Evolutionary conservation across 306 rosid species (phyloP), one percentile per base, ranked within the genome.

Genomic region (Elaeagnus macrophylla): DNA sequence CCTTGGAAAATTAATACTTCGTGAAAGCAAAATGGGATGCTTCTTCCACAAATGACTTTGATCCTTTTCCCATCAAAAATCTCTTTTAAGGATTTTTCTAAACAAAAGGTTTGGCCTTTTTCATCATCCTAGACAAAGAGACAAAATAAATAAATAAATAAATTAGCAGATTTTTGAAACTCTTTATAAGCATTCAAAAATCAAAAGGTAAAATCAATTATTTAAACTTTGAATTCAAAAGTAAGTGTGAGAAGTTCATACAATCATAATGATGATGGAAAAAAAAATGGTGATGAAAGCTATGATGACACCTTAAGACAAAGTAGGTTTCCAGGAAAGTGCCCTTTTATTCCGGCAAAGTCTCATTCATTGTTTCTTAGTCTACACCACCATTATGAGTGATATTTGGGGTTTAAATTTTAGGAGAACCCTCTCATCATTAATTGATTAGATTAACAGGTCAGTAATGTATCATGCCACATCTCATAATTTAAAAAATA

Each of bases 291-390:
- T 60, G 77, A 75, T 74, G 80, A 71, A 62, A 64, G 76, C 45
- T 79, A 75, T 79, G 77, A 75, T 51, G 67, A 72, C 62, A 47
- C 73, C 72, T 59, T 60, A 71, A 53, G 76, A 71, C 71, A 53
- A 64, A 64, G 79, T 62, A 25, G 32, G 74, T 70, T 85, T 83
- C 95, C 77, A 35, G 83, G 83, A 89, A 84, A 82, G 86, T 70
- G 69, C 48, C 72, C 65, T 60, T 77, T 83, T 79, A 25, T 77
- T 56, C 70, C 59, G 37, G 73, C 81, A 75, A 88, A 74, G 83
- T 75, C 76, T 48, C 61, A 9, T 62, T 76, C 81, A 74, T 66
- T 19, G 81, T 74, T 75, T 38, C 62, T 72, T 58, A 89, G 84
- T 79, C 85, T 83, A 84, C 76, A 47, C 32, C 59, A 47, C 18